These are phyloP conservation scores for Marvania coccoides DNA, from an alignment of 139 green algal genomes.

Conservation along the genomic window DNA sequence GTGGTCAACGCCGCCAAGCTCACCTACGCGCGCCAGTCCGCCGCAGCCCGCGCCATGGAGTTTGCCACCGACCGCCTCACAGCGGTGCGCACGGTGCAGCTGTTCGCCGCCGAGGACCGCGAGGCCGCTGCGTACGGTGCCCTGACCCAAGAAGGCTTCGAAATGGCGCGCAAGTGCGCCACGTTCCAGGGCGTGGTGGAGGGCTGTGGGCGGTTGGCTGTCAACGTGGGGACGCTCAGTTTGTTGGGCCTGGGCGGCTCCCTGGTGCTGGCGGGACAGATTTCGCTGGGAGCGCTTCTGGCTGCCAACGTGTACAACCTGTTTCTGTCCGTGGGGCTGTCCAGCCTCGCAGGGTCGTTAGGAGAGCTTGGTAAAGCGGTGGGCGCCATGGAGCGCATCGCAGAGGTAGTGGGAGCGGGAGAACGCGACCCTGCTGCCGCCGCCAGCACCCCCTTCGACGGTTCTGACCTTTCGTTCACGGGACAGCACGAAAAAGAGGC, in stretches of 20 bases:
- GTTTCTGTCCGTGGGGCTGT: constrained; percentile 22
- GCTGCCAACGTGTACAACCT: constrained; percentile 21
- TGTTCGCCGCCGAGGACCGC: constrained; percentile 16
- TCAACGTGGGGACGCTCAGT: constrained; percentile 22
- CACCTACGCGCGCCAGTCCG: constrained; percentile 15
- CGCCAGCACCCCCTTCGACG: not conserved
- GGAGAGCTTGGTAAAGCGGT: constrained; percentile 26
- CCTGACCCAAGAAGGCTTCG: not conserved
- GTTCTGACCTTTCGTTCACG: not conserved
- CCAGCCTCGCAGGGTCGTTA: constrained; percentile 9
- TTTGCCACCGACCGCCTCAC: constrained; percentile 22
- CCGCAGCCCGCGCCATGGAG: constrained; percentile 3
- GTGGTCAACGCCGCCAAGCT: constrained; percentile 13
- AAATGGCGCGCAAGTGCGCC: constrained; percentile 8
- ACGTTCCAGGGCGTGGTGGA: constrained; percentile 33
- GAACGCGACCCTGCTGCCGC: not conserved
- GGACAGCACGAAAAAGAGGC: not conserved
- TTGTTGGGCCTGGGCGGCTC: constrained; percentile 22
- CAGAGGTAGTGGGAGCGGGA: not conserved
- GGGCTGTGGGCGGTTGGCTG: constrained; percentile 16
- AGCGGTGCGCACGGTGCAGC: constrained; percentile 21
- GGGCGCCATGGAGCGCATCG: constrained; percentile 19
- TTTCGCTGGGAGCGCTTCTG: constrained; percentile 14
- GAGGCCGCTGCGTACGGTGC: constrained; percentile 5
- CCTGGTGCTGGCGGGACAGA: constrained; percentile 11